Percentiles rank a stretch among this genome's conserved stretches.
Conservation (phyloP, 2,329 filamentous ascomycete species). For the Ophiostoma perfectum region DNA sequence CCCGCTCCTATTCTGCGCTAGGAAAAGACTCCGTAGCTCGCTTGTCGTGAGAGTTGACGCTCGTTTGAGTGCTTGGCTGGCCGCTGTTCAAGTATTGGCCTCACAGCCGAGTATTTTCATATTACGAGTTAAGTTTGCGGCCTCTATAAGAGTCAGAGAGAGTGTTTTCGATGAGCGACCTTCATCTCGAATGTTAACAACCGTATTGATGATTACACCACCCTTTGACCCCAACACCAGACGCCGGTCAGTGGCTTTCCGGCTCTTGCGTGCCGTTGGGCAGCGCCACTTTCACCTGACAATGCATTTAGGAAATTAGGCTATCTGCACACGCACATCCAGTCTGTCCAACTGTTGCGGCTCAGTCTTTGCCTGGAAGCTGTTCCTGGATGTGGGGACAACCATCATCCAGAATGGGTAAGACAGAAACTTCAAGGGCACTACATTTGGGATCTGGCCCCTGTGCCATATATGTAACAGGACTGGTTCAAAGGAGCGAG, state of each 20-base stretch:
- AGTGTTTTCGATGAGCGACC: background rate
- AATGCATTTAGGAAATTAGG: background rate
- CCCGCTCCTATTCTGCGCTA: background rate
- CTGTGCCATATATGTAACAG: too few species aligned
- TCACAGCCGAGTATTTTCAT: background rate
- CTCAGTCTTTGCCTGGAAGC: background rate
- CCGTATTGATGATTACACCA: too few species aligned
- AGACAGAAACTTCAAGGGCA: background rate
- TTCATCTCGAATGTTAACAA: background rate
- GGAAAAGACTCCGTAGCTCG: background rate
- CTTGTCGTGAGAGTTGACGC: background rate
- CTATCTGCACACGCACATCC: background rate
- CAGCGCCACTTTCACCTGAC: background rate
- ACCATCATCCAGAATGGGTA: background rate
- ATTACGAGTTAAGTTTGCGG: background rate
- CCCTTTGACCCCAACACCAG: too few species aligned
- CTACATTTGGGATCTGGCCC: too few species aligned
- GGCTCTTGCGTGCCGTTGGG: background rate
- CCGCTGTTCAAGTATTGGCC: background rate
- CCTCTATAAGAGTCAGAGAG: background rate
- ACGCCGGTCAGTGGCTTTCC: background rate
- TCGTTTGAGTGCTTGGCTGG: background rate
- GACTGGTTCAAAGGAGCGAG: too few species aligned
- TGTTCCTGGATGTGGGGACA: conserved; percentile 3
- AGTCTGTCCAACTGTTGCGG: background rate